phyloP scores from a whole-genome alignment of 345 rosid species.

The Cardamine occulta region DNA sequence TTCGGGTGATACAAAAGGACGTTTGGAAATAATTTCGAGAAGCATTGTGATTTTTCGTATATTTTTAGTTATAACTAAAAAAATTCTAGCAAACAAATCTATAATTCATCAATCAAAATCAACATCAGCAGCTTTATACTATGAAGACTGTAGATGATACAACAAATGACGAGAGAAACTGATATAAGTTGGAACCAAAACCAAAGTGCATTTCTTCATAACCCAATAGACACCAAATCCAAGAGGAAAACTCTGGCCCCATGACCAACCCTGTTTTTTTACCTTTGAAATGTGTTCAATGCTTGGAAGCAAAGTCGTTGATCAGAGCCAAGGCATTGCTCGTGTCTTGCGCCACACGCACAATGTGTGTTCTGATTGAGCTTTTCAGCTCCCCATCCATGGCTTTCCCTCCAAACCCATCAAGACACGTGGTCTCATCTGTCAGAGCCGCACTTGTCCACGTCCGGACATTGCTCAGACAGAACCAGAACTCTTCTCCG shows the following conservation, averaged over 20 bases:
- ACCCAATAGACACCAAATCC: conserved; percentile 7
- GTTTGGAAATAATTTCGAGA: background rate
- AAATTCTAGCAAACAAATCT: background rate
- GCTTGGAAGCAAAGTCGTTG: conserved; percentile 60
- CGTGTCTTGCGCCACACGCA: conserved; percentile 76
- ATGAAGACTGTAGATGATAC: conserved; percentile 12
- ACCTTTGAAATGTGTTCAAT: conserved; percentile 19
- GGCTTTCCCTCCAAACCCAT: conserved; percentile 78
- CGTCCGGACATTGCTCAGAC: conserved; percentile 79
- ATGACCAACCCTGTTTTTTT: background rate
- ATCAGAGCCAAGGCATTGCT: conserved; percentile 87
- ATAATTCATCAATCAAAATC: background rate
- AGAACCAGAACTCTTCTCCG: conserved; percentile 64
- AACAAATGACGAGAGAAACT: background rate
- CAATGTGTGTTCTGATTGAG: conserved; percentile 53
- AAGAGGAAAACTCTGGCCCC: conserved; percentile 6
- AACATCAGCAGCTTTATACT: conserved; percentile 5
- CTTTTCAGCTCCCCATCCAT: conserved; percentile 67
- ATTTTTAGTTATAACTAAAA: no score
- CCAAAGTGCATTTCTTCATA: background rate
- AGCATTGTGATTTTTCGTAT: background rate
- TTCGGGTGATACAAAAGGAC: background rate
- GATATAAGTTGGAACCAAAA: conserved; percentile 18
- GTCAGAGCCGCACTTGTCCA: conserved; percentile 99
- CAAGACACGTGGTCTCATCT: conserved; percentile 87